phyloP scores from a whole-genome alignment of 768 basidiomycete species.

The Phanerochaete sordida region DNA sequence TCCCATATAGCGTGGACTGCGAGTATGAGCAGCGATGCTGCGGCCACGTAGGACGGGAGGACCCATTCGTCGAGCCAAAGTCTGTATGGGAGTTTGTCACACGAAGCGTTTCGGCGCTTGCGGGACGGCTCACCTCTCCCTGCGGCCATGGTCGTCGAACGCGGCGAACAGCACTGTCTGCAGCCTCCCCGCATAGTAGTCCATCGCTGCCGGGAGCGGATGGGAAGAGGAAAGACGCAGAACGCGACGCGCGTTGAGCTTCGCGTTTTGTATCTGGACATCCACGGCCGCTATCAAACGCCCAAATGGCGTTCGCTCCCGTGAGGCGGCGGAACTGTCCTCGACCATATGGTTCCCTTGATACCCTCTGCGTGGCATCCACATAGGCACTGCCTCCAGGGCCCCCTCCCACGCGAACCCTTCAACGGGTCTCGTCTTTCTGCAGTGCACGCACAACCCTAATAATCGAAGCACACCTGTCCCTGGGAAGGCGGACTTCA shows the following conservation, averaged over 20 bases:
- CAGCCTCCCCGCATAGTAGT: background rate
- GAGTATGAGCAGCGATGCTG: background rate
- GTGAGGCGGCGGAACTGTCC: background rate
- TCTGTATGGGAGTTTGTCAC: background rate
- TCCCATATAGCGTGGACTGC: background rate
- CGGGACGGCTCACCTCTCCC: background rate
- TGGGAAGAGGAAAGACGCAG: background rate
- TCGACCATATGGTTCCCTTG: constrained; percentile 3
- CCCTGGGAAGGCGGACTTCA: background rate
- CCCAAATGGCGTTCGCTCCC: background rate
- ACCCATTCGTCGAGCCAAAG: constrained; percentile 11
- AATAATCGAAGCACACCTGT: background rate
- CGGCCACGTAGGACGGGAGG: constrained; percentile 8
- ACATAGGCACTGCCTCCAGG: background rate
- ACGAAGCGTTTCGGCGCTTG: background rate
- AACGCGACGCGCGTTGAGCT: background rate
- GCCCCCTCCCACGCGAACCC: background rate
- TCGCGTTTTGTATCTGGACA: background rate
- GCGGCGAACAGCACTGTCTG: constrained; percentile 1
- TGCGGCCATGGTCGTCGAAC: background rate
- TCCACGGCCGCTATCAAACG: constrained; percentile 4
- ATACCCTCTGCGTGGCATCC: background rate
- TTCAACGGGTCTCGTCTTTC: background rate
- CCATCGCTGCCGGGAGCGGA: background rate
- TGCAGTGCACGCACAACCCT: background rate